Evolutionary conservation across 106 monocot species (phyloP).

Genomic region (Allium cepa): DNA sequence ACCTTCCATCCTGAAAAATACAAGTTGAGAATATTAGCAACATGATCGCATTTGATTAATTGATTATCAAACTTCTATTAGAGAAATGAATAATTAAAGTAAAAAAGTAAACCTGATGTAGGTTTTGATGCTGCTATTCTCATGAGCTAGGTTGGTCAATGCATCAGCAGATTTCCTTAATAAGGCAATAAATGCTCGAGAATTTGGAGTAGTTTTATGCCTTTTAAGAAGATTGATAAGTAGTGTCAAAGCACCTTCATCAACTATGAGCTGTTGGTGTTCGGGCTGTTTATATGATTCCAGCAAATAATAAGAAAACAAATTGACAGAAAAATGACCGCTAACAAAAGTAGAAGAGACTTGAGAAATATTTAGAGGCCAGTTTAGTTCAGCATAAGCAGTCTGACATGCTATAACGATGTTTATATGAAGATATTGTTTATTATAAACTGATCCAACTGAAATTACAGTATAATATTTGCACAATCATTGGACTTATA

Average conservation of each 20-base stretch:
- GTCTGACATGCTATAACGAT: too few species aligned
- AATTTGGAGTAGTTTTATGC: slow-evolving; percentile 37
- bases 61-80: too few species aligned
- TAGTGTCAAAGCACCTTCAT: slow-evolving; percentile 90
- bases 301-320: too few species aligned
- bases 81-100: not conserved
- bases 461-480: too few species aligned
- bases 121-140: slow-evolving; percentile 96
- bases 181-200: slow-evolving; percentile 64
- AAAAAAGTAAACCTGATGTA: slow-evolving; percentile 57
- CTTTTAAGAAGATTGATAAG: slow-evolving; percentile 83
- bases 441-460: too few species aligned
- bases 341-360: too few species aligned
- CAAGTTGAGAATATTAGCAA: slow-evolving; percentile 10
- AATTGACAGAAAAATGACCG: too few species aligned
- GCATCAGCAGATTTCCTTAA: slow-evolving; percentile 96
- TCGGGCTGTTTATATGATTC: slow-evolving; percentile 59
- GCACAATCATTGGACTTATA: too few species aligned
- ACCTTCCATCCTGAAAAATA: slow-evolving; percentile 68
- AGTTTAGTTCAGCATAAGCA: too few species aligned
- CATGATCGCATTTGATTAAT: not conserved
- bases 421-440: too few species aligned
- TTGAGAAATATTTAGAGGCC: too few species aligned
- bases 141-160: slow-evolving; percentile 98
- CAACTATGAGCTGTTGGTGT: slow-evolving; percentile 95